A percentile compares a stretch with the other conserved stretches of the same genome.
These are phyloP conservation scores for Heterobasidion occidentale DNA, from an alignment of 1,284 basidiomycete species.

Conservation along the genomic window DNA sequence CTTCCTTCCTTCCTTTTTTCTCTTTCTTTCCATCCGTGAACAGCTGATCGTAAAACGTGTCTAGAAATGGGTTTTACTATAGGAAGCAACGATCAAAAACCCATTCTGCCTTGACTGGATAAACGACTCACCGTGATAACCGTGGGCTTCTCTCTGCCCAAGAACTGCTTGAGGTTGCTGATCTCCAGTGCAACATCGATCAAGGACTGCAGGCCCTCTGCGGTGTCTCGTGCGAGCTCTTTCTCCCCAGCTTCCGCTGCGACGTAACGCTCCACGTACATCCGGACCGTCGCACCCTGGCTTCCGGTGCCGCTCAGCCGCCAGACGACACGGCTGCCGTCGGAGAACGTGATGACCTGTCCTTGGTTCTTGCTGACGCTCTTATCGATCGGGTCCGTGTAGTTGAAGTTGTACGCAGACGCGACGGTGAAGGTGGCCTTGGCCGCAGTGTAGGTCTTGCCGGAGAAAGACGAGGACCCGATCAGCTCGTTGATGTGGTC, in stretches of 20 bases:
- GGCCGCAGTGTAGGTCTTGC: slow-evolving; percentile 60
- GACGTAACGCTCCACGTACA: slow-evolving; percentile 93
- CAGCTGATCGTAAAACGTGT: neutral
- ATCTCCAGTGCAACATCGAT: slow-evolving; percentile 90
- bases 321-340: slow-evolving; percentile 94
- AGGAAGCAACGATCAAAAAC: too few species aligned
- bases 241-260: slow-evolving; percentile 56
- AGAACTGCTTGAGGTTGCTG: slow-evolving; percentile 80
- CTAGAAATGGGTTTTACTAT: too few species aligned
- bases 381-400: slow-evolving; percentile 96
- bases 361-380: slow-evolving; percentile 95
- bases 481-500: slow-evolving; percentile 71
- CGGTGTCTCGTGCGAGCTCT: slow-evolving; percentile 75
- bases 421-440: slow-evolving; percentile 74
- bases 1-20: neutral
- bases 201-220: slow-evolving; percentile 87
- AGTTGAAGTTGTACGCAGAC: slow-evolving; percentile 83
- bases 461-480: slow-evolving; percentile 56
- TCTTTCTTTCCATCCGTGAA: neutral
- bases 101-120: too few species aligned
- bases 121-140: slow-evolving; percentile 80
- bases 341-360: slow-evolving; percentile 85
- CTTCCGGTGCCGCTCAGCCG: slow-evolving; percentile 93
- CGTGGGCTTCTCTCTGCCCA: slow-evolving; percentile 85
- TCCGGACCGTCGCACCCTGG: slow-evolving; percentile 88